phyloP scores from a whole-genome alignment of 345 rosid genomes.

The Melastoma malabathricum region DNA sequence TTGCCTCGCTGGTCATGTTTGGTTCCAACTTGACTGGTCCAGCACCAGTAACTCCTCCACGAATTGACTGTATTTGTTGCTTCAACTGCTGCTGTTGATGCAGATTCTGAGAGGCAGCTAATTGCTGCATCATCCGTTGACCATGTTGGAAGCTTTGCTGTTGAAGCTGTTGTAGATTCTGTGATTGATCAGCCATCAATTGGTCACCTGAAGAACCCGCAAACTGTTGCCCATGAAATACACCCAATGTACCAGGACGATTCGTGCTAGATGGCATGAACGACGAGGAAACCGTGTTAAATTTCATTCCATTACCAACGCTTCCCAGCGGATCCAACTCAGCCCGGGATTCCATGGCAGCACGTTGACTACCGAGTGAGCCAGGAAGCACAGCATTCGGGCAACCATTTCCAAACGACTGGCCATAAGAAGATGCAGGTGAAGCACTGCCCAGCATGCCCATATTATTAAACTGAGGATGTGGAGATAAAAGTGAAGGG shows the following conservation, averaged over 20 bases:
- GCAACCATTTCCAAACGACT: conserved; percentile 70
- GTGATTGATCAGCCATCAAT: conserved; percentile 57
- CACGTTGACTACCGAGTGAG: conserved; percentile 38
- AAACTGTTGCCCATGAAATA: conserved; percentile 73
- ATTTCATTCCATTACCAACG: conserved; percentile 56
- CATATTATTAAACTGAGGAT: conserved; percentile 58
- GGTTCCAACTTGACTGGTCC: conserved; percentile 32
- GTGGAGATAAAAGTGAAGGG: conserved; percentile 59
- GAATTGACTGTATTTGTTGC: conserved; percentile 18
- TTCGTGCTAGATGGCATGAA: conserved; percentile 48
- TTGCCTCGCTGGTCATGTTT: conserved; percentile 22
- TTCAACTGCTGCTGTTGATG: conserved; percentile 35
- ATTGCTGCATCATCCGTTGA: conserved; percentile 62
- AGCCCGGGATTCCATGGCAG: conserved; percentile 52
- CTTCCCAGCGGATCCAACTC: conserved; percentile 61
- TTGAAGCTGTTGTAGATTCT: conserved; percentile 42
- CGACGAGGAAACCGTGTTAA: conserved; percentile 29
- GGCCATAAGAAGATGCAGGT: conserved; percentile 64
- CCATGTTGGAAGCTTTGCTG: conserved; percentile 56
- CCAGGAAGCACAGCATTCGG: conserved; percentile 42
- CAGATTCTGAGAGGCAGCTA: conserved; percentile 32
- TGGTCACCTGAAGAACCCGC: conserved; percentile 49
- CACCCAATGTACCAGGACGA: conserved; percentile 52
- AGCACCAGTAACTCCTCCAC: conserved; percentile 22
- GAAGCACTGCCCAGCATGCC: conserved; percentile 66